Evolutionary conservation across 805 yeast genomes (phyloP).

Genomic region (Zygosaccharomyces bailii): DNA sequence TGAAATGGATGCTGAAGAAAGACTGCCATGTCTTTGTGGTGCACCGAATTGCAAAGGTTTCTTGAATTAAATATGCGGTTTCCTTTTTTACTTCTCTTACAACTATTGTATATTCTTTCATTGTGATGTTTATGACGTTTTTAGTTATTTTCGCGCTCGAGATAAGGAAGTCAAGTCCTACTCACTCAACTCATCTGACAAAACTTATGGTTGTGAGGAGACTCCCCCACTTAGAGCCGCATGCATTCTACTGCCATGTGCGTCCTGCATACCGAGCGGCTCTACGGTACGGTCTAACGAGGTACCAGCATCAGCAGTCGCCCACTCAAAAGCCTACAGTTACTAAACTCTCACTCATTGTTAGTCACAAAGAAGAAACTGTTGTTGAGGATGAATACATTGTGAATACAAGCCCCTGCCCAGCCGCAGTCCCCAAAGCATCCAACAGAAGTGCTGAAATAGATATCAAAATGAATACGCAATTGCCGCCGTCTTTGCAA

Average conservation of each 20-base stretch:
- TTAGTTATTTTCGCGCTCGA: neutral
- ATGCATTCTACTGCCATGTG: conserved; percentile 1
- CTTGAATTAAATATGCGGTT: conserved; percentile 71
- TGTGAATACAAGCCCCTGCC: conserved; percentile 8
- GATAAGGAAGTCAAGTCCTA: neutral
- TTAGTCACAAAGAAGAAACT: neutral
- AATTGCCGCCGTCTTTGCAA: conserved; percentile 38
- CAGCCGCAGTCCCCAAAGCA: no score
- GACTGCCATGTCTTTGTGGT: conserved; percentile 92
- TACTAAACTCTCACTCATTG: conserved; percentile 11
- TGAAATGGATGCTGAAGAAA: conserved; percentile 80
- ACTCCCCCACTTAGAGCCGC: no score
- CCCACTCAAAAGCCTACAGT: conserved; percentile 9
- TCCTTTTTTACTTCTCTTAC: no score
- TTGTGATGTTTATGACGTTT: conserved; percentile 13
- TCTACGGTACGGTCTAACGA: neutral
- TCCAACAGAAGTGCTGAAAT: neutral
- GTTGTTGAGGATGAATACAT: neutral
- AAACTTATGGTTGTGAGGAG: neutral
- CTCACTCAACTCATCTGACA: neutral
- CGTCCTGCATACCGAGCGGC: neutral
- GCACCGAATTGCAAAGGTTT: conserved; percentile 92
- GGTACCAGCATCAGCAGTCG: conserved; percentile 7
- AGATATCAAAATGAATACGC: neutral
- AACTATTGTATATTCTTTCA: no score